Base-by-base conservation (phyloP, 805 yeast genomes). In the Ogataea nonfermentans region DNA sequence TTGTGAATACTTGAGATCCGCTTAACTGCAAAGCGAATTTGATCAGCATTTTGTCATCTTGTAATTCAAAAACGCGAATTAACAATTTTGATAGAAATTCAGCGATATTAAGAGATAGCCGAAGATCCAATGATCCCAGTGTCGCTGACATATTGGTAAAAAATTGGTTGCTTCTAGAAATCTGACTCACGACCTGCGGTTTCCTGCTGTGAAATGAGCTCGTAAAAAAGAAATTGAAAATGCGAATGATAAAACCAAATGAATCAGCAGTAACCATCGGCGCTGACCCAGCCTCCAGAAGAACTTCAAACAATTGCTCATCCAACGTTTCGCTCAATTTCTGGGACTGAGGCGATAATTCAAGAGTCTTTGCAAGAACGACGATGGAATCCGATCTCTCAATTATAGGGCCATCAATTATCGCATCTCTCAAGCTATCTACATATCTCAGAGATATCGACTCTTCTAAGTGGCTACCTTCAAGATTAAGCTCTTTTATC, bases 301-400 rank as follows among this genome's bases (percentile, higher is more conserved):
- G 29, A 6, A 44, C 32, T 12, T 47, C 38, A 31, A 61, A 58
- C 6, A 62, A 35, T 13, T 40, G 35, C 2, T 44, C 16, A 41
- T 60, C 65, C 24, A 61, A 47, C 4, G 44, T 26, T 2, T 34
- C 14, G 28, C 47, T 46, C 23, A 61, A 37, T 2, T 15, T 25
- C 32, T 58, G 61, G 2, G 61, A 56, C 29, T 49, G 51, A 4
- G 77, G 74, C 6, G 73, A 68, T 15, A 64, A 59, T 29, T 76
- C 80, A 30, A 78, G 57, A 19, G 75, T 61, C 46, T 70, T 75
- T 23, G 81, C 74, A 22, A 80, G 57, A 4, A 78, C 77, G 2
- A 73, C 72, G 8, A 79, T 71, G 2, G 76, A 67, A 55, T 74
- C 76, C 33, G 73, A 68, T 46, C 70, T 68, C 41, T 76, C 81